Evolutionary conservation across 225 moss, liverwort and hornwort genomes (phyloP).

Genomic region (Physcomitrellopsis africana): DNA sequence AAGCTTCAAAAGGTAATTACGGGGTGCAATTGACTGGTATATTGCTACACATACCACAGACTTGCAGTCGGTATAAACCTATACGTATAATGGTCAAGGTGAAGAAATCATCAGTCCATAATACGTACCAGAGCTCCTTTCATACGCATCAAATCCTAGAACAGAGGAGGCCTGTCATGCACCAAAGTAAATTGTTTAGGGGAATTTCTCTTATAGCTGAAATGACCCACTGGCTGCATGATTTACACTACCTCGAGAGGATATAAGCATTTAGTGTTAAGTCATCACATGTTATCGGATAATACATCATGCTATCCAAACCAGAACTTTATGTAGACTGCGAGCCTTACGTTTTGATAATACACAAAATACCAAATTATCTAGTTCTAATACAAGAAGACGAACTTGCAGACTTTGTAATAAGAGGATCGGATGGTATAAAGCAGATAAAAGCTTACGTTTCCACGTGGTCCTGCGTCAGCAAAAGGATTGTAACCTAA

Average conservation of each 20-base stretch:
- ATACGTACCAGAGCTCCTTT: slow-evolving; percentile 38
- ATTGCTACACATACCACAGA: background rate
- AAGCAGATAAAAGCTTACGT: slow-evolving; percentile 30
- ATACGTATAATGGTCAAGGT: slow-evolving; percentile 5
- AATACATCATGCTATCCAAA: slow-evolving; percentile 10
- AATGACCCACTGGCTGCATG: slow-evolving; percentile 7
- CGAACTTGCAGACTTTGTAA: slow-evolving; percentile 9
- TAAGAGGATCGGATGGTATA: background rate
- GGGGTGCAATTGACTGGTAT: background rate
- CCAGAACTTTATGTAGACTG: slow-evolving; percentile 7
- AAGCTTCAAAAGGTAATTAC: slow-evolving; percentile 1
- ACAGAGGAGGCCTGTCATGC: slow-evolving; percentile 54
- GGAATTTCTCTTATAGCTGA: background rate
- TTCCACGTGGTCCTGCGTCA: slow-evolving; percentile 35
- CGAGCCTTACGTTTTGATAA: background rate
- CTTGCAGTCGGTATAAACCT: slow-evolving; percentile 20
- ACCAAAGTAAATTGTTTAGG: slow-evolving; percentile 16
- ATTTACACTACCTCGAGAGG: background rate
- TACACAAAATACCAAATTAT: background rate
- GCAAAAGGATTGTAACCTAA: slow-evolving; percentile 46
- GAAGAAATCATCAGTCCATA: slow-evolving; percentile 1
- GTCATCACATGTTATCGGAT: background rate
- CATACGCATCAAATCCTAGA: slow-evolving; percentile 56
- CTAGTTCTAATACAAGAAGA: slow-evolving; percentile 8
- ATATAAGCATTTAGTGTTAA: slow-evolving; percentile 10